Base-by-base conservation (phyloP, 108 stramenopile species). In the Cyclotella atomus region DNA sequence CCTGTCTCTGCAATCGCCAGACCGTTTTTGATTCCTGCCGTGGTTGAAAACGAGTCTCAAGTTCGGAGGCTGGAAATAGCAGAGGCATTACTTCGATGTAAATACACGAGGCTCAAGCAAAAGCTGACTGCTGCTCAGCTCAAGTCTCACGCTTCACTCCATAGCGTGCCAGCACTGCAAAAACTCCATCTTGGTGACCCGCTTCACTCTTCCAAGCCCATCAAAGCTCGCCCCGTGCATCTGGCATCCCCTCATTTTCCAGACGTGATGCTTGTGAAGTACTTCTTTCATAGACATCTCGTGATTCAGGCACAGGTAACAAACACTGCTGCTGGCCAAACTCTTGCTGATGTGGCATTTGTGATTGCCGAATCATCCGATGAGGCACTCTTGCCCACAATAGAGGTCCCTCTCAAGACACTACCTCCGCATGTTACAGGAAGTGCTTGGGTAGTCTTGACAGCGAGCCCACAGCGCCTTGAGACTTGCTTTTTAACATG, bases 291-390 rank as follows among this genome's bases (percentile, higher is more conserved):
- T 1, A 79, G 95, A 25, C 86, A 91, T 67, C 61, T 95, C 27
- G 86, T 95, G 19, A 89, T 95, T 43, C 95, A 95, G 75, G 92
- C 91, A 20, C 87, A 88, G 55, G 84, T 95, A 27, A 85, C 80
- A 23, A 93, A 95, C 76, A 72, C 54, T 36, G 34, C 71, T 45
- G 68, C 29, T 38, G 36, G 53, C 14, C 65, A 87, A 53, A 79
- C 89, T 10, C 59, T 95, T 16, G 77, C 89, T 0, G 89, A 95
- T 61, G 75, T 95, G 44, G 83, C 88, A 8, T 91, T 93, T 80
- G 89, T 93, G 14, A 87, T 95, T n/a, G 95, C 95, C 2, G 95
- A 95, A 70, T 90, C 90, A 55, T 95, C 95, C n/a, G 95, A 95
- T 64, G 95, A 95, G 59, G 92, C 90, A 16, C 84, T 95, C 35